Evolutionary conservation across 2,329 filamentous ascomycete genomes (phyloP), one percentile per base, ranked within the genome.

Genomic region (Venturia effusa): DNA sequence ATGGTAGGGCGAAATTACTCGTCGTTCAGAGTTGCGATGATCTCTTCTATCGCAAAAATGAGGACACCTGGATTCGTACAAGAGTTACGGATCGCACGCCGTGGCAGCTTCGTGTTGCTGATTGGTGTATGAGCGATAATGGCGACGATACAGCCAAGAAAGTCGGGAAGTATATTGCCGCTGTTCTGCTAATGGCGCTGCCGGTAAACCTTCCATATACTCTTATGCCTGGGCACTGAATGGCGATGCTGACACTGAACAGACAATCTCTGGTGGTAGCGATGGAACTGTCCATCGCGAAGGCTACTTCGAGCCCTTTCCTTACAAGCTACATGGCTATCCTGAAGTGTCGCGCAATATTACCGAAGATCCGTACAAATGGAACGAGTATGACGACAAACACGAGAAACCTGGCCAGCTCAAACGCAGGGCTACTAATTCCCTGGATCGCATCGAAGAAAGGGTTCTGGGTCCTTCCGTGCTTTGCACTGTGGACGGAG

Each of bases 1-100:
- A 73, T 45, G 72, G 71, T 4, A 70, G 68, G 34, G 63, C 71
- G 7, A 70, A 69, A 0, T 71, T 71, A 48, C 67, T 74, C 2
- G 67, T 73, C 3, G 71, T 74, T 3, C 72, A 74, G 64, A 67
- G 70, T 19, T 68, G 69, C 2, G 71, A 74, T 19, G 70, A 73
- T 1, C 71, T 73, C 15, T 73, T 71, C 59, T 70, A 73, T 45
- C 68, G 71, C 27, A 67, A 68, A 2, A 63, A 66, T 2, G 70
- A 68, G 10, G 67, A 66, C 15, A 73, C 71, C 3, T 71, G 71
- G 59, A 67, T 70, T 24, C 71, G 71, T 2, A 72, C 71, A 0
- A 71, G 70, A 66, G 68, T 74, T 34, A 69, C 70, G 1, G 73
- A 73, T 43, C 65, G 72, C 4, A 66, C 69, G 1, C 71, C 72